A percentile compares a stretch with the other conserved stretches of the same genome.
phyloP scores from a whole-genome alignment of 2,329 filamentous ascomycete species.

The Pseudogymnoascus sp. region DNA sequence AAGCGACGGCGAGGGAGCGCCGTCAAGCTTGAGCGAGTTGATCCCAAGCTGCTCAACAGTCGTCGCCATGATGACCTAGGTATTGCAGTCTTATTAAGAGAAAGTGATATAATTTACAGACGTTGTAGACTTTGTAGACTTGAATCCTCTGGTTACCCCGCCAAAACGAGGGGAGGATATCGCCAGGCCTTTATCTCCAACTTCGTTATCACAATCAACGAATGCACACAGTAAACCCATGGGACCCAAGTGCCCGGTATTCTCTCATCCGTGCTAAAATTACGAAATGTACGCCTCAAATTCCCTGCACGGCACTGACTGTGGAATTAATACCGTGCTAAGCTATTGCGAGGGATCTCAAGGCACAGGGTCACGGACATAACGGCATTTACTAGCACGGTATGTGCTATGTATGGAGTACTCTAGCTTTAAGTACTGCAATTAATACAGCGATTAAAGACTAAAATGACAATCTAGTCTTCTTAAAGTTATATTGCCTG shows the following conservation, averaged over 20 bases:
- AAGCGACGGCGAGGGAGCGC: conserved; percentile 13
- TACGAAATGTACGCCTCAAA: background rate
- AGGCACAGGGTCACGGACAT: background rate
- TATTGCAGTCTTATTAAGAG: background rate
- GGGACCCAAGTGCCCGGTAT: background rate
- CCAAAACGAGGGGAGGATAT: background rate
- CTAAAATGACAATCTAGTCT: background rate
- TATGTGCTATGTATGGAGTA: background rate
- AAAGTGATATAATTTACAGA: background rate
- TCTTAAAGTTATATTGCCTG: background rate
- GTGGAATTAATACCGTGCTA: background rate
- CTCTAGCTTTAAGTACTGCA: background rate
- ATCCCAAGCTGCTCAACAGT: conserved; percentile 7
- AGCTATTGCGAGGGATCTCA: background rate
- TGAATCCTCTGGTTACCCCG: background rate
- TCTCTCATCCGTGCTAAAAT: conserved; percentile 11
- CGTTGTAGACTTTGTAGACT: background rate
- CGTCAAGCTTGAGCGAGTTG: conserved; percentile 19
- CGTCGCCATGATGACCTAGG: background rate
- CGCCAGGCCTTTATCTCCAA: background rate
- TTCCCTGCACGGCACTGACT: background rate
- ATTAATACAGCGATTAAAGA: background rate
- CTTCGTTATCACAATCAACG: conserved; percentile 3
- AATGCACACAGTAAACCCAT: background rate
- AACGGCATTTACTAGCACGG: background rate